A percentile compares a stretch with the other conserved stretches of the same genome.
Conservation (phyloP, 129 eudicot genomes). For the Pulicaria dysenterica region DNA sequence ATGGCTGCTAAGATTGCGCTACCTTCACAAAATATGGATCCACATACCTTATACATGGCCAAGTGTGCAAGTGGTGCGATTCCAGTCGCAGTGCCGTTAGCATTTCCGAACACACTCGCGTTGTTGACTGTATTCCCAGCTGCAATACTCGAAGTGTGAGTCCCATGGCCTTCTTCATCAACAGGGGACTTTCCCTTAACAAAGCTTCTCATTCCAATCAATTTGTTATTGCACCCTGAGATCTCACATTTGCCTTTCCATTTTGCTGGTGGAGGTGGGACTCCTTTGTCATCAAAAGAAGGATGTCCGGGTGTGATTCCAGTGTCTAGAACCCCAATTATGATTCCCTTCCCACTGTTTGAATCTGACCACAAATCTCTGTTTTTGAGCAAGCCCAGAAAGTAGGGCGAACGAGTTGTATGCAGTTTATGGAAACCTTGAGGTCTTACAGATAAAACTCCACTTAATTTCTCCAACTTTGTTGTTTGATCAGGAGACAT, state of each 20-base stretch:
- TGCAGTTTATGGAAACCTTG: conserved; percentile 30
- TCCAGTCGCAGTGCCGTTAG: conserved; percentile 46
- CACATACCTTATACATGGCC: conserved; percentile 40
- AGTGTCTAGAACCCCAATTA: conserved; percentile 29
- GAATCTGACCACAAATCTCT: conserved; percentile 30
- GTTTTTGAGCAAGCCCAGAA: conserved; percentile 29
- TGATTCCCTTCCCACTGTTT: conserved; percentile 27
- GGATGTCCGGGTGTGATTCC: conserved; percentile 33
- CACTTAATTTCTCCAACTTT: conserved; percentile 21
- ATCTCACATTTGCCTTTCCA: conserved; percentile 40
- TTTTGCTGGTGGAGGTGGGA: conserved; percentile 39
- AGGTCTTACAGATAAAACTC: conserved; percentile 33
- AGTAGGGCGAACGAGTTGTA: conserved; percentile 37
- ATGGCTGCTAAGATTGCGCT: conserved; percentile 41
- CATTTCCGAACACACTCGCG: conserved; percentile 40
- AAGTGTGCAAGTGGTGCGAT: conserved; percentile 45
- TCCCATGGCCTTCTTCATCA: conserved; percentile 45
- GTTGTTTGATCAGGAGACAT: conserved; percentile 33
- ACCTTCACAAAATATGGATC: conserved; percentile 11
- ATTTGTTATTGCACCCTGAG: conserved; percentile 27
- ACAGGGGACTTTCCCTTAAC: neutral
- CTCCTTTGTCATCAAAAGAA: conserved; percentile 28
- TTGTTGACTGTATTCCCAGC: conserved; percentile 42
- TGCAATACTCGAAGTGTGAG: conserved; percentile 41
- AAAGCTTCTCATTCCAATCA: conserved; percentile 28